Evolutionary conservation across 805 yeast genomes (phyloP).

Genomic region (Yarrowia porcina): DNA sequence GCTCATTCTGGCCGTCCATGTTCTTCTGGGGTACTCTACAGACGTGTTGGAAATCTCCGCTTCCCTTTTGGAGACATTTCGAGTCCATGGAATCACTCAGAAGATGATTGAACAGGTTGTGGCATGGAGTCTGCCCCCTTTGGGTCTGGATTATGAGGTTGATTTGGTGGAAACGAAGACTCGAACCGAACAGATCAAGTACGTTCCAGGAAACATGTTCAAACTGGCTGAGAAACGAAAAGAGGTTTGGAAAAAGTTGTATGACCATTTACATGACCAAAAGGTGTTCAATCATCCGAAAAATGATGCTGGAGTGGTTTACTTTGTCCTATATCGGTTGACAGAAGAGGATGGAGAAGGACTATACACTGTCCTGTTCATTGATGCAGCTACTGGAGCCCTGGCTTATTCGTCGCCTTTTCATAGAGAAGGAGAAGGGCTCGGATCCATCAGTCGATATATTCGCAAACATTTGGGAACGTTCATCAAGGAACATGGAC

Average conservation of each 20-base stretch:
- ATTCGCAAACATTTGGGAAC: neutral
- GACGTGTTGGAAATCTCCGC: neutral
- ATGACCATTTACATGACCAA: neutral
- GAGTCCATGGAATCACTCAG: neutral
- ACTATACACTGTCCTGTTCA: neutral
- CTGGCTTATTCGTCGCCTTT: neutral
- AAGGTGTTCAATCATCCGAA: neutral
- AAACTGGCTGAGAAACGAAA: neutral
- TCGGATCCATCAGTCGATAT: neutral
- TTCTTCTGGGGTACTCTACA: neutral
- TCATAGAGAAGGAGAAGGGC: neutral
- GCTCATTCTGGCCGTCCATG: neutral
- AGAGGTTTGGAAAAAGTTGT: neutral
- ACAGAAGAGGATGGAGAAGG: neutral
- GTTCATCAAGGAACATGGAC: neutral
- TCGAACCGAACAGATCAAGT: neutral
- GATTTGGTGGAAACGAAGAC: neutral
- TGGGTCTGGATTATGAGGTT: neutral
- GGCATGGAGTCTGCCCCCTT: neutral
- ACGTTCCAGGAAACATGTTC: neutral
- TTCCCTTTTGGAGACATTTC: neutral
- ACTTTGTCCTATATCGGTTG: neutral
- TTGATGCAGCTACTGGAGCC: neutral
- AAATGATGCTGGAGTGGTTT: neutral
- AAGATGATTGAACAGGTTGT: neutral